phyloP scores from a whole-genome alignment of 768 basidiomycete genomes.

The Tulasnella calospora region DNA sequence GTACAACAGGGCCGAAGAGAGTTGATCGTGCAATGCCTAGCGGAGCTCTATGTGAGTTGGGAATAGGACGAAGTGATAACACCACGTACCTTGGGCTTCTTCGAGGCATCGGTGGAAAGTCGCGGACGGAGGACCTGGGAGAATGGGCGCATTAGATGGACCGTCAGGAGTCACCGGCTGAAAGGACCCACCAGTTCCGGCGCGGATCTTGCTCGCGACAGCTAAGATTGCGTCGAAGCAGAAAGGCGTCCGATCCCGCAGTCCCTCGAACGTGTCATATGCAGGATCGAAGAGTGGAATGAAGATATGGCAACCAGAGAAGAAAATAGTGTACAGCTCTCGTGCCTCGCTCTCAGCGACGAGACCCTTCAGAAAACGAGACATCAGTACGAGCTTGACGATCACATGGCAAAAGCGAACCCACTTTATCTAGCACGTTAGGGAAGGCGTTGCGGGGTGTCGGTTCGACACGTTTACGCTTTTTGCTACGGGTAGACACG shows the following conservation, averaged over 20 bases:
- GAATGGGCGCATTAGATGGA: background rate
- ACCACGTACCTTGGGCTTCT: conserved; percentile 67
- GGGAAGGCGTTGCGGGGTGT: conserved; percentile 82
- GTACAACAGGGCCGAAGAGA: conserved; percentile 86
- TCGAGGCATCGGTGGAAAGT: conserved; percentile 89
- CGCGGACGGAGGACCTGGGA: conserved; percentile 54
- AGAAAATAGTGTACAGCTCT: conserved; percentile 94
- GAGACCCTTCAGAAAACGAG: conserved; percentile 53
- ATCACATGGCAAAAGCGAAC: conserved; percentile 23
- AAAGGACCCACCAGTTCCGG: conserved; percentile 58
- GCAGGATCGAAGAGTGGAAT: conserved; percentile 89
- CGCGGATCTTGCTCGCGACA: conserved; percentile 85
- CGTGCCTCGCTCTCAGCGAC: conserved; percentile 81
- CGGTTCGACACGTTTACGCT: conserved; percentile 78
- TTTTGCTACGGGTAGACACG: conserved; percentile 52
- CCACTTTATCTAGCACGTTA: conserved; percentile 81
- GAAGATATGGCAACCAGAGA: conserved; percentile 93
- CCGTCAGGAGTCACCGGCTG: background rate
- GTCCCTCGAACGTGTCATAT: conserved; percentile 89
- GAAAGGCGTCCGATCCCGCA: conserved; percentile 91
- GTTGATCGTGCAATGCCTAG: conserved; percentile 79
- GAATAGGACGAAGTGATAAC: background rate
- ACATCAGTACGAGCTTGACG: conserved; percentile 9
- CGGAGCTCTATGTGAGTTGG: background rate
- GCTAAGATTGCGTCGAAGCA: conserved; percentile 92